These are phyloP conservation scores for Pyrrhoderma noxium DNA, from an alignment of 1,284 basidiomycete species.

Conservation along the genomic window DNA sequence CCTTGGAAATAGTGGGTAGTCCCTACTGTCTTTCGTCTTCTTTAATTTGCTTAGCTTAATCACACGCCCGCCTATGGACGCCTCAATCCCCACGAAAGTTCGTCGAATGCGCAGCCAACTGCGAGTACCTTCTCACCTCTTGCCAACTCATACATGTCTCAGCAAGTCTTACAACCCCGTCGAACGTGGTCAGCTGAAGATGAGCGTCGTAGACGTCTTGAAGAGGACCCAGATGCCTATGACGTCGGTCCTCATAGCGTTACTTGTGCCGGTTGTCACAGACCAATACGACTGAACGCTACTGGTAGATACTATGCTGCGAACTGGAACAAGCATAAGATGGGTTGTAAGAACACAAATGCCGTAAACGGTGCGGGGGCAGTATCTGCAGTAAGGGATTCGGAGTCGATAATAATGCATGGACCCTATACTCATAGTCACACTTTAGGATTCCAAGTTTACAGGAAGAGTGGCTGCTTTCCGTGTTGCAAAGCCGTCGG, in stretches of 20 bases:
- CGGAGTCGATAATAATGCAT: neutral
- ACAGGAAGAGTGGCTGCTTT: constrained; percentile 17
- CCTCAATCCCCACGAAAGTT: constrained; percentile 3
- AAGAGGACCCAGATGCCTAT: constrained; percentile 18
- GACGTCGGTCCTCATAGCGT: constrained; percentile 16
- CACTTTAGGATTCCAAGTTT: constrained; percentile 15
- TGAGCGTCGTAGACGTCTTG: constrained; percentile 13
- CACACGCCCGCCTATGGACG: neutral
- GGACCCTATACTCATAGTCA: neutral
- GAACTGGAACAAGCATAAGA: constrained; percentile 19
- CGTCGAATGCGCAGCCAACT: neutral
- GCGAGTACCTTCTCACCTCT: constrained; percentile 1
- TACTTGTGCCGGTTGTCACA: constrained; percentile 17
- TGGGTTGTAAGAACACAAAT: constrained; percentile 18
- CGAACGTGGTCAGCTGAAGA: constrained; percentile 18
- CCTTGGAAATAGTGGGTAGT: constrained; percentile 8
- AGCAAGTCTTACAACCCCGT: constrained; percentile 10
- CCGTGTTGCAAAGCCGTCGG: constrained; percentile 17
- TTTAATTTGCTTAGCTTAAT: neutral
- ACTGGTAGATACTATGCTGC: constrained; percentile 18
- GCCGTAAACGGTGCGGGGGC: constrained; percentile 9
- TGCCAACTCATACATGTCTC: neutral
- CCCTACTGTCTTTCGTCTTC: neutral
- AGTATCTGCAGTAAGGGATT: constrained; percentile 9
- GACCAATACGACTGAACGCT: constrained; percentile 17